These are phyloP conservation scores for Castanopsis chinensis DNA, from an alignment of 306 rosid genomes.

Conservation along the genomic window DNA sequence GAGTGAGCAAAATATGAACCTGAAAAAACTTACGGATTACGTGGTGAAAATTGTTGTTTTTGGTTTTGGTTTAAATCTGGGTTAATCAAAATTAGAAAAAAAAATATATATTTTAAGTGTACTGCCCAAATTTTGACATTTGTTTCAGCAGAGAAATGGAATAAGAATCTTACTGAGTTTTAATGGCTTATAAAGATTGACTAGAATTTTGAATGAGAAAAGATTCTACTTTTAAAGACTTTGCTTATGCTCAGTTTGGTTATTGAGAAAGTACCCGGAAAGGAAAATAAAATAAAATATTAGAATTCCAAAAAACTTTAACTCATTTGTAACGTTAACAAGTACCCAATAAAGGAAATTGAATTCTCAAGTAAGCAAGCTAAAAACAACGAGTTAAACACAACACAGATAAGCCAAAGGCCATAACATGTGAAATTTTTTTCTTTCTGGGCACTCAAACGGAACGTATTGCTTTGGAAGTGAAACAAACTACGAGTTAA, in stretches of 20 bases:
- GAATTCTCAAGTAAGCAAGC: no score
- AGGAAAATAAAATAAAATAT: not conserved
- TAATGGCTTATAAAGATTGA: no score
- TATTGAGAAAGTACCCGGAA: slow-evolving; percentile 18
- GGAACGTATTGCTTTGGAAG: not conserved
- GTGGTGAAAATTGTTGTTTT: not conserved
- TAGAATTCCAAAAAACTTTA: not conserved
- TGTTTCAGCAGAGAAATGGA: no score
- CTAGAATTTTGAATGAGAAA: no score
- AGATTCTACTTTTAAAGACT: no score
- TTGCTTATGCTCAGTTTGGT: slow-evolving; percentile 17
- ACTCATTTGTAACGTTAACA: not conserved
- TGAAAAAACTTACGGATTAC: not conserved
- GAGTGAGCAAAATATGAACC: not conserved
- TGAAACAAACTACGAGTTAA: not conserved
- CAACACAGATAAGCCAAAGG: not conserved
- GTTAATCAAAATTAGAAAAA: no score
- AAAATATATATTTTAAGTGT: no score
- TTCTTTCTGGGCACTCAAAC: slow-evolving; percentile 19
- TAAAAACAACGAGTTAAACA: no score
- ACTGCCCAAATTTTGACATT: no score
- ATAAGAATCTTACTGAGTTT: no score
- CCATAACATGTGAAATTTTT: not conserved
- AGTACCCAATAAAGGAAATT: no score
- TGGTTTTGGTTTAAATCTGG: no score